phyloP scores from a whole-genome alignment of 306 rosid genomes.

The Prunus fruticosa region DNA sequence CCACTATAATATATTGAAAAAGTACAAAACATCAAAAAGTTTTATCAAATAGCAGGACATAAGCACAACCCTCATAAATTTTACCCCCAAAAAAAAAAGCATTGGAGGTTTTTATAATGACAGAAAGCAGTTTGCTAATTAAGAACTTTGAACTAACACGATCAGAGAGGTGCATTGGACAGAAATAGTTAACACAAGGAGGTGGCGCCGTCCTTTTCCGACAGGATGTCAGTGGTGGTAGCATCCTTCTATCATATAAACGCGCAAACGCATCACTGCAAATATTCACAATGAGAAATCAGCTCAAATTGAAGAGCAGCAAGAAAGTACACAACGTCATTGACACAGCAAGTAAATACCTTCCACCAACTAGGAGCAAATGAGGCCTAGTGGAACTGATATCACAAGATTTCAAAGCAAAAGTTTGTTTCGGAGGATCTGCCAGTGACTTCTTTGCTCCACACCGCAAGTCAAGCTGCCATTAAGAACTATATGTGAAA shows the following conservation, averaged over 20 bases:
- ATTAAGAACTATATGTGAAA: constrained; percentile 38
- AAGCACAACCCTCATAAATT: not conserved
- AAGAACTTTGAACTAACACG: constrained; percentile 56
- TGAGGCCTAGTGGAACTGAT: constrained; percentile 89
- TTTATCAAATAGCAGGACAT: not conserved
- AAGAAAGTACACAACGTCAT: constrained; percentile 1
- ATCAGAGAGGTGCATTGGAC: constrained; percentile 98
- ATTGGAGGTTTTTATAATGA: not conserved
- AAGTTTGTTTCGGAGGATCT: constrained; percentile 84
- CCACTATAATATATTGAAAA: not conserved
- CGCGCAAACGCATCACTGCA: constrained; percentile 98
- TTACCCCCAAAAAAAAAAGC: not conserved
- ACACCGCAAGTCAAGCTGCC: constrained; percentile 91
- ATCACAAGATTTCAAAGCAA: constrained; percentile 87
- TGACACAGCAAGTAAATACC: constrained; percentile 47
- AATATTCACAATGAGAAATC: constrained; percentile 27
- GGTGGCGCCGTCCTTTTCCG: constrained; percentile 76
- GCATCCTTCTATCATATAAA: constrained; percentile 94
- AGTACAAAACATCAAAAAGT: not conserved
- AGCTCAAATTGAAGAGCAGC: constrained; percentile 16
- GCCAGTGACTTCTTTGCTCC: constrained; percentile 91
- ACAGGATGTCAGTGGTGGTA: constrained; percentile 75
- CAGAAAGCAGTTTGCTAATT: constrained; percentile 5
- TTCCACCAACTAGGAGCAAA: constrained; percentile 96
- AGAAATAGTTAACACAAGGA: constrained; percentile 89